Evolutionary conservation across 352 stramenopile genomes (phyloP), one percentile per base, ranked within the genome.

Genomic region (Phytophthora meadii): DNA sequence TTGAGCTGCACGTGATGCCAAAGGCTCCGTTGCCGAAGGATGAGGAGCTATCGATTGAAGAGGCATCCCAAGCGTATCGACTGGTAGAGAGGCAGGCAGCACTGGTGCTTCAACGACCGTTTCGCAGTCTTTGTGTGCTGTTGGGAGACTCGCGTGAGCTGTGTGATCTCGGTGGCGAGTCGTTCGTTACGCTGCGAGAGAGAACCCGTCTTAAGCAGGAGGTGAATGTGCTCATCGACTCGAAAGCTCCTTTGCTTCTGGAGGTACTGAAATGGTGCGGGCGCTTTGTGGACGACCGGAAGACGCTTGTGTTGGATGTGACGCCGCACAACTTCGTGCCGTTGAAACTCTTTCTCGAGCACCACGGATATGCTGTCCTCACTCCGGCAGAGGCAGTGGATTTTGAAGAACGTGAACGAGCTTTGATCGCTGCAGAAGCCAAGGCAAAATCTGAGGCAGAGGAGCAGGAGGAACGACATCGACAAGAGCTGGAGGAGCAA

Each of bases 201-300:
- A 75, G 81, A 42, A 76, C 78, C 30, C 67, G 63, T 27, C 63
- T 86, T 11, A 87, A 88, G 50, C 79, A 87, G 34, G 81, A 90
- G 56, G 77, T 85, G 12, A 80, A 90, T 51, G 79, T 90, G 42
- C 64, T 90, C 14, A 88, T 90, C n/a, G 81, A 90, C 44, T 76
- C 77, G 34, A 87, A 88, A 67, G 81, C 77, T 6, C 77, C 79
- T 5, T 46, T 88, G 8, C 54, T 87, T 14, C 57, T 88, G 10
- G 79, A 79, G 22, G 71, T 88, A 17, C 64, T 88, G 32, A 85
- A 82, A 59, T 90, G 81, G 79, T 87, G 76, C 40, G 44, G 36
- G 15, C 73, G 76, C 14, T 87, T 87, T 58, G 78, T 80, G 0
- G 77, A 77, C 41, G 72, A 78, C 19, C 70, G 74, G 59, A 86